phyloP scores from a whole-genome alignment of 805 yeast genomes.

The Monosporozyma yasuniensis region DNA sequence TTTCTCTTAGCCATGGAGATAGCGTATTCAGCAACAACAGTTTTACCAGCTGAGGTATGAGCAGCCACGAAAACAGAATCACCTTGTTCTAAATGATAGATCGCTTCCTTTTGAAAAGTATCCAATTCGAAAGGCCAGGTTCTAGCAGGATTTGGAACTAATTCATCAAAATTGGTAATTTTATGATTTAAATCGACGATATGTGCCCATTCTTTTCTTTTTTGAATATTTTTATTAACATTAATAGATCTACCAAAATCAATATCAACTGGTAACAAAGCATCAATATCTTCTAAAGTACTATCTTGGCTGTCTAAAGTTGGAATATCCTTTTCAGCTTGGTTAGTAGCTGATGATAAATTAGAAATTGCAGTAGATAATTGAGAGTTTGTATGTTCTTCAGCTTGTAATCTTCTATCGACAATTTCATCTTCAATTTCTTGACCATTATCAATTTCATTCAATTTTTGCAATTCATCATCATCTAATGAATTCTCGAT shows the following conservation, averaged over 20 bases:
- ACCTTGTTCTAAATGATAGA: slow-evolving; percentile 92
- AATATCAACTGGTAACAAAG: slow-evolving; percentile 42
- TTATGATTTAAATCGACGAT: slow-evolving; percentile 79
- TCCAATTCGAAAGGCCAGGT: slow-evolving; percentile 93
- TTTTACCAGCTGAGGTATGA: slow-evolving; percentile 97
- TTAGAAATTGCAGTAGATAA: slow-evolving; percentile 8
- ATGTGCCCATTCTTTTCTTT: slow-evolving; percentile 83
- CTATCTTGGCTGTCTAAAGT: slow-evolving; percentile 10
- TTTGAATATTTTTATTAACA: slow-evolving; percentile 15
- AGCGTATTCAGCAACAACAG: slow-evolving; percentile 97
- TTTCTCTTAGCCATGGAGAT: slow-evolving; percentile 93
- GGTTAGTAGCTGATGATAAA: slow-evolving; percentile 2
- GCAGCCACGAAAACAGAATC: slow-evolving; percentile 99
- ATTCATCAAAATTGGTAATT: slow-evolving; percentile 73
- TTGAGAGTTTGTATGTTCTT: slow-evolving; percentile 1
- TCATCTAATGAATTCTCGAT: not conserved
- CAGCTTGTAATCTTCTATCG: slow-evolving; percentile 13
- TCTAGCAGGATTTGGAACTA: slow-evolving; percentile 89
- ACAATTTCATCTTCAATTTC: slow-evolving; percentile 36
- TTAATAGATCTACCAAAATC: slow-evolving; percentile 36
- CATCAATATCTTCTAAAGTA: slow-evolving; percentile 31
- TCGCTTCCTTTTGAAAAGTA: slow-evolving; percentile 93
- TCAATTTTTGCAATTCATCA: slow-evolving; percentile 15
- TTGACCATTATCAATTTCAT: slow-evolving; percentile 28
- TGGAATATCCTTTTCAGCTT: slow-evolving; percentile 4